phyloP scores from a whole-genome alignment of 2,329 filamentous ascomycete genomes.

The Didymellaceae sp. region DNA sequence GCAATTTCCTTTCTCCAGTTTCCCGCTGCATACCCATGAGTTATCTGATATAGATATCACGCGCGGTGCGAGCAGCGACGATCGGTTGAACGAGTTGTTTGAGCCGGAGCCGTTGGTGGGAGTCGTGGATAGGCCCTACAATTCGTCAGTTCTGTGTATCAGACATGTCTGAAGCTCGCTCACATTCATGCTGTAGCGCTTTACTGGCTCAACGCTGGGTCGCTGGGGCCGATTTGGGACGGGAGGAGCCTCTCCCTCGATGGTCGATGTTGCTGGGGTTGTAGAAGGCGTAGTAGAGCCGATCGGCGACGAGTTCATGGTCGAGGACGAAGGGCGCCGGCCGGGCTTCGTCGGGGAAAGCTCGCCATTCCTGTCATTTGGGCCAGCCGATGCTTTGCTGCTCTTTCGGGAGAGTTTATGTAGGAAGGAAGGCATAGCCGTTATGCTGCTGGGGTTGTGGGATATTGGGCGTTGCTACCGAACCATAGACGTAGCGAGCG shows the following conservation, averaged over 20 bases:
- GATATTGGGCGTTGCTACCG: conserved; percentile 13
- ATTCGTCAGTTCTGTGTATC: conserved; percentile 7
- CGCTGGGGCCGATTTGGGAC: conserved; percentile 54
- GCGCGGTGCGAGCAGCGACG: conserved; percentile 81
- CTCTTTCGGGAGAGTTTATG: conserved; percentile 80
- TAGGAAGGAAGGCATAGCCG: conserved; percentile 66
- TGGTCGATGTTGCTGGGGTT: conserved; percentile 71
- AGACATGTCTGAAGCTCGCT: conserved; percentile 7
- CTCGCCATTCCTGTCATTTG: conserved; percentile 35
- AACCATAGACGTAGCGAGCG: conserved; percentile 28
- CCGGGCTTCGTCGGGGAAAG: conserved; percentile 23
- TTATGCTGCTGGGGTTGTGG: conserved; percentile 19
- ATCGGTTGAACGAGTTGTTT: conserved; percentile 58
- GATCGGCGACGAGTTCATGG: conserved; percentile 61
- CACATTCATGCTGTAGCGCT: conserved; percentile 63
- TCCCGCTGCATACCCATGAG: conserved; percentile 71
- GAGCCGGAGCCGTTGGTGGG: conserved; percentile 56
- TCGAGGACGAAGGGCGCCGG: conserved; percentile 66
- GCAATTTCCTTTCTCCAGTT: conserved; percentile 6
- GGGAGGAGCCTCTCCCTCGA: conserved; percentile 69
- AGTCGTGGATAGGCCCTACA: conserved; percentile 59
- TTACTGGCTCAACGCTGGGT: conserved; percentile 49
- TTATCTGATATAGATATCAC: conserved; percentile 81
- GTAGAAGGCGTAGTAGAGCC: conserved; percentile 75
- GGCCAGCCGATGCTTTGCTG: conserved; percentile 68